Evolutionary conservation across 1,139 yeast species (phyloP).

Genomic region (Spathaspora sp.): DNA sequence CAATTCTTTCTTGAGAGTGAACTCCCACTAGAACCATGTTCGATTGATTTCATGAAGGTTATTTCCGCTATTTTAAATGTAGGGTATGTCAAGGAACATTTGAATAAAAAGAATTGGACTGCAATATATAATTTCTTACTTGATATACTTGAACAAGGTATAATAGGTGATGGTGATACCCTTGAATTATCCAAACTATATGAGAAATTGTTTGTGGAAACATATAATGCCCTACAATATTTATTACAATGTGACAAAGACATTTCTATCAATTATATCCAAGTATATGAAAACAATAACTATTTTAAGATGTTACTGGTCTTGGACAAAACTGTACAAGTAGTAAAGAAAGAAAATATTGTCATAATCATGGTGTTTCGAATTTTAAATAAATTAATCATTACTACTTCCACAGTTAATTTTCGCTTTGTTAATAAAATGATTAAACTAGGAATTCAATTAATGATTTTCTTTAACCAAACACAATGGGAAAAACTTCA

Average conservation of each 20-base stretch:
- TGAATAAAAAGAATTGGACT: conserved; percentile 32
- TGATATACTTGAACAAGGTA: conserved; percentile 8
- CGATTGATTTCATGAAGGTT: conserved; percentile 32
- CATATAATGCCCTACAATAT: conserved; percentile 23
- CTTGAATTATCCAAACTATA: conserved; percentile 3
- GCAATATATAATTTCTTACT: conserved; percentile 24
- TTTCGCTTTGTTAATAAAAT: conserved; percentile 28
- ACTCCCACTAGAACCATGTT: conserved; percentile 31
- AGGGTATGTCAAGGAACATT: conserved; percentile 40
- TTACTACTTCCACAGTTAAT: conserved; percentile 32
- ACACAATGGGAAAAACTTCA: conserved; percentile 34
- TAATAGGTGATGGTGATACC: conserved; percentile 4
- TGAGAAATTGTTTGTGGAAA: conserved; percentile 12
- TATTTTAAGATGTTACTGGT: conserved; percentile 25
- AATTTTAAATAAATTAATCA: conserved; percentile 39
- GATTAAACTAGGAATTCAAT: conserved; percentile 29
- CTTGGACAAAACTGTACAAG: conserved; percentile 17
- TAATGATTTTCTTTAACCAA: conserved; percentile 25
- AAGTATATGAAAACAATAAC: conserved; percentile 15
- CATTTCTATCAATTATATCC: conserved; percentile 22
- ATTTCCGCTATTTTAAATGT: conserved; percentile 27
- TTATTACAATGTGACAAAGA: conserved; percentile 29
- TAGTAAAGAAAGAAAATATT: conserved; percentile 24
- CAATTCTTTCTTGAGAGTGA: conserved; percentile 15
- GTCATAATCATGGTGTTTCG: conserved; percentile 26